Percentiles rank a stretch among this genome's conserved stretches.
These are phyloP conservation scores for Leucosporidium creatinivorum DNA, from an alignment of 768 basidiomycete species.

Conservation along the genomic window DNA sequence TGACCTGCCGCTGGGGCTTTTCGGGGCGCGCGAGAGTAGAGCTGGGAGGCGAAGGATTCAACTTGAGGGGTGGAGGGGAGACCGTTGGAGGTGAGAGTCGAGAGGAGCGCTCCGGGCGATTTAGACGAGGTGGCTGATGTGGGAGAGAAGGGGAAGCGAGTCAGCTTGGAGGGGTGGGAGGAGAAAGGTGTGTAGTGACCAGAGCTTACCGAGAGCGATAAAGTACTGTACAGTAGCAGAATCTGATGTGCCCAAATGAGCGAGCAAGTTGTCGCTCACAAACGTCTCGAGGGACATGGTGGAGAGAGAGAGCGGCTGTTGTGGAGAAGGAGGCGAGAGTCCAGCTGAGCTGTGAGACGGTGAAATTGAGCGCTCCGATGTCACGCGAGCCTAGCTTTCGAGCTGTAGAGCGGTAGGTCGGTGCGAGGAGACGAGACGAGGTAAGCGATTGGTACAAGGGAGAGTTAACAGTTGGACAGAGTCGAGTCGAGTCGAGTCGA, in stretches of 20 bases:
- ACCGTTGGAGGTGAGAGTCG: constrained; percentile 66
- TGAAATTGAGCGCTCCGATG: too few relatives aligned
- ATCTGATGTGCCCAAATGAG: constrained; percentile 32
- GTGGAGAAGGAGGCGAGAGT: too few relatives aligned
- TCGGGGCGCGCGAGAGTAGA: constrained; percentile 68
- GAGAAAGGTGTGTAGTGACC: background rate
- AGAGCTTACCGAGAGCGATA: constrained; percentile 20
- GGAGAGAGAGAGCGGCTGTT: too few relatives aligned
- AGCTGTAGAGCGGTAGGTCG: too few relatives aligned
- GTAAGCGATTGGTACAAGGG: too few relatives aligned
- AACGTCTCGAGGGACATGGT: constrained; percentile 26
- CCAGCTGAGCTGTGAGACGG: too few relatives aligned
- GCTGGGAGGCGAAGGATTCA: constrained; percentile 68
- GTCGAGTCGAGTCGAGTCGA: too few relatives aligned
- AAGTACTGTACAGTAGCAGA: constrained; percentile 34
- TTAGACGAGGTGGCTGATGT: constrained; percentile 69
- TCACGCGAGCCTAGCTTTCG: too few relatives aligned
- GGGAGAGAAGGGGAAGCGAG: background rate
- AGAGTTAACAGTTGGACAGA: too few relatives aligned
- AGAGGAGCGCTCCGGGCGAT: constrained; percentile 67
- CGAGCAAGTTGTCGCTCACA: constrained; percentile 32
- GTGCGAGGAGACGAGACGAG: too few relatives aligned
- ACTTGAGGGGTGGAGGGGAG: constrained; percentile 73
- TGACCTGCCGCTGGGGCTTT: constrained; percentile 55
- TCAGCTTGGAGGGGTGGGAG: background rate